Evolutionary conservation across 257 asterid species (phyloP), one percentile per base, ranked within the genome.

Genomic region (Petrea volubilis): DNA sequence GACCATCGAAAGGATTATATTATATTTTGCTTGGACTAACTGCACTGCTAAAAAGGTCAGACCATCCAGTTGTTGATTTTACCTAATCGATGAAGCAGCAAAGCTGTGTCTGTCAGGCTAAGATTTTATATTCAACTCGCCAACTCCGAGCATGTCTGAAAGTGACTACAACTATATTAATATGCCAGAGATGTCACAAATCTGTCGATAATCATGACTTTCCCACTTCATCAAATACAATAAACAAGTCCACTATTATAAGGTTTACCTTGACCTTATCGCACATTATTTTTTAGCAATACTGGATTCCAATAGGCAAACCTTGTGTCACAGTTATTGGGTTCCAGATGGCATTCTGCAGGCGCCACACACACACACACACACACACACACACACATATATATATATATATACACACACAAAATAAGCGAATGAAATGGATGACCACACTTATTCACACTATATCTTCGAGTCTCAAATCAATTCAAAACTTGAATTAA

Each of bases 61-160:
- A 36, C 33, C 27, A 13, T 62, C 60, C 81, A 60, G 67, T 33
- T 72, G 72, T 73, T 51, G 43, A 52, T 61, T n/a, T n/a, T 53
- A 73, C 82, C 82, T 67, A 68, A 73, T 70, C 76, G 49, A 34
- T n/a, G 44, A 49, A 59, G 81, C 52, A 67, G 67, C 25, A 72
- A 72, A 67, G 55, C 68, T 58, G 36, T 67, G 47, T n/a, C 43
- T 18, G 12, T 1, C 55, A 8, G 71, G 60, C 72, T 25, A 5
- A 14, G 33, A 21, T 29, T n/a, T 68, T 2, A 27, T 38, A 38
- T 38, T 38, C 43, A 38, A 38, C 43, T 38, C 43, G 2, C 10
- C n/a, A n/a, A n/a, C n/a, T n/a, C n/a, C 5, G 9, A 38, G 52
- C 38, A 68, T 53, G 53, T 38, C 24, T 27, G 40, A 68, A 68